Evolutionary conservation across 495 filamentous ascomycete genomes (phyloP).

Genomic region (Neurospora hispaniola): DNA sequence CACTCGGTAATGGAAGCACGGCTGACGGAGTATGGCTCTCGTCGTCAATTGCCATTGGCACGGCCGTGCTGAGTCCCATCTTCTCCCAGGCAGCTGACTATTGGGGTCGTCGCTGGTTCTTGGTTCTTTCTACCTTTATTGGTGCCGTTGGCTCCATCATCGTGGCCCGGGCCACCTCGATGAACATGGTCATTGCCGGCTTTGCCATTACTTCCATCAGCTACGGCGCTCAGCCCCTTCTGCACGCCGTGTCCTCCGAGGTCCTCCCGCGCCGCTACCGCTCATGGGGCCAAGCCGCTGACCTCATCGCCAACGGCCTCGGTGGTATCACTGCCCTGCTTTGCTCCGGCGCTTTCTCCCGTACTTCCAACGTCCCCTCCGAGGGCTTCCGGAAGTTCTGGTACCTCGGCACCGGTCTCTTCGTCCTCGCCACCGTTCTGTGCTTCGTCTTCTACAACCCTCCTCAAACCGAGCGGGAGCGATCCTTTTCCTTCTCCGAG

Average conservation of each 20-base stretch:
- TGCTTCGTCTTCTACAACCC: conserved; percentile 19
- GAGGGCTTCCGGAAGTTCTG: conserved; percentile 23
- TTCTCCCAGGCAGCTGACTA: conserved; percentile 23
- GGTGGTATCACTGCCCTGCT: conserved; percentile 15
- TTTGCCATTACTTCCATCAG: conserved; percentile 12
- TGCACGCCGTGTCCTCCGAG: conserved; percentile 23
- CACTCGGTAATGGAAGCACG: conserved; percentile 11
- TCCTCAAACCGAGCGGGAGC: conserved; percentile 9
- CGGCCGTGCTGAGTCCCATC: conserved; percentile 18
- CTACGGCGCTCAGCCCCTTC: conserved; percentile 20
- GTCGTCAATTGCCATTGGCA: conserved; percentile 21
- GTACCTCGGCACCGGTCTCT: conserved; percentile 20
- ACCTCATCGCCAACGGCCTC: conserved; percentile 13
- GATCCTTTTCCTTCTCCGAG: conserved; percentile 10
- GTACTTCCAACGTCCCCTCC: conserved; percentile 12
- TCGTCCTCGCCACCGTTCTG: conserved; percentile 10
- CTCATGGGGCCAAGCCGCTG: conserved; percentile 21
- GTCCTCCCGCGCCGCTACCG: conserved; percentile 23
- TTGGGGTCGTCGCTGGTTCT: conserved; percentile 22
- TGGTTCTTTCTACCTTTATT: conserved; percentile 14
- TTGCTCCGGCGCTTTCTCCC: conserved; percentile 17
- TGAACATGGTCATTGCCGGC: conserved; percentile 23
- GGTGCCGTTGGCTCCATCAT: conserved; percentile 19
- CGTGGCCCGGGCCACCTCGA: conserved; percentile 15
- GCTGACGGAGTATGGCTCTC: conserved; percentile 17